These are phyloP conservation scores for Dentipellis fragilis DNA, from an alignment of 768 basidiomycete genomes.

Conservation along the genomic window DNA sequence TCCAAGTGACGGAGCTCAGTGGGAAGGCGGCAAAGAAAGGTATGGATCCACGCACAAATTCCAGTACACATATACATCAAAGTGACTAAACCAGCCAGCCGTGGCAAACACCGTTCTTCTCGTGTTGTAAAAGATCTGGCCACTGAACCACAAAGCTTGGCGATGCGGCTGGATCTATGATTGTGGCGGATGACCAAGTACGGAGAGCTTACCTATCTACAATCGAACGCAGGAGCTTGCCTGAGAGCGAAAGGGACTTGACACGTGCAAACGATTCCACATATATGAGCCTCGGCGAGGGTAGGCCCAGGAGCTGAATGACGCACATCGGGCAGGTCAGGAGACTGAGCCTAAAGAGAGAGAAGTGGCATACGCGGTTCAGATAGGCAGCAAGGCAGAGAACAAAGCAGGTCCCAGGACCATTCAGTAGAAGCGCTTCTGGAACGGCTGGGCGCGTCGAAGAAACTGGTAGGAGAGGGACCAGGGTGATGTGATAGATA, in stretches of 20 bases:
- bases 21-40: too few species aligned
- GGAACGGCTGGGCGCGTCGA: conserved; percentile 30
- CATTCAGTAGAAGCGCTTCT: conserved; percentile 83
- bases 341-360: neutral
- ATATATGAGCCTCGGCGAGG: conserved; percentile 69
- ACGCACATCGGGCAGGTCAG: neutral
- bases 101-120: conserved; percentile 36
- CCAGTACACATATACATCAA: neutral
- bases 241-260: conserved; percentile 69
- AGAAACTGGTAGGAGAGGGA: conserved; percentile 30
- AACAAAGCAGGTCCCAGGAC: conserved; percentile 87
- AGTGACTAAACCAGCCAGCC: conserved; percentile 54
- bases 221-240: conserved; percentile 67
- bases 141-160: conserved; percentile 85
- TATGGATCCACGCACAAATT: too few species aligned
- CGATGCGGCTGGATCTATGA: conserved; percentile 1
- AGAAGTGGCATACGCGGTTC: conserved; percentile 46
- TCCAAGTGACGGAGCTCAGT: too few species aligned
- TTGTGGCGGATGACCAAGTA: neutral
- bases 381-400: conserved; percentile 63
- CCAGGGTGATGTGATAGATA: conserved; percentile 48
- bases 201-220: conserved; percentile 59
- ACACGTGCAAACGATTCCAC: conserved; percentile 94
- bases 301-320: conserved; percentile 62
- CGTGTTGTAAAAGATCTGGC: conserved; percentile 44